Evolutionary conservation across 495 filamentous ascomycete genomes (phyloP).

Genomic region (Neurospora pannonica): DNA sequence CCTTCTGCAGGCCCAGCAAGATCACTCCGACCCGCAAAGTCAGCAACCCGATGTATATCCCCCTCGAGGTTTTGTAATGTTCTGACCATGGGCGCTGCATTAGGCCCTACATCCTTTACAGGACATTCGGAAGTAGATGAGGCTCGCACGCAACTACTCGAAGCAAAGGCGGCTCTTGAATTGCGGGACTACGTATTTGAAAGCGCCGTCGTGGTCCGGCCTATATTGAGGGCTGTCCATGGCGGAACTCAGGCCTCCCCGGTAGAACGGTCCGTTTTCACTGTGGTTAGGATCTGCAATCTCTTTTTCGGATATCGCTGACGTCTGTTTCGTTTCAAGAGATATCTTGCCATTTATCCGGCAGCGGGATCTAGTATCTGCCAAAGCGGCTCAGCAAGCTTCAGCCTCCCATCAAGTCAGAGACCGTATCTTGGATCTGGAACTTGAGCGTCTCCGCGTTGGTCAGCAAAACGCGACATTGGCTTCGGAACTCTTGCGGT

Average conservation of each 20-base stretch:
- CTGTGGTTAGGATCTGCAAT: neutral
- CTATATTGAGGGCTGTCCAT: constrained; percentile 68
- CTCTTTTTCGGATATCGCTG: neutral
- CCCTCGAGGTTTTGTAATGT: neutral
- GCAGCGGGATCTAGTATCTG: constrained; percentile 56
- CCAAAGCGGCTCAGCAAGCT: constrained; percentile 47
- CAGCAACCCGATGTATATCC: neutral
- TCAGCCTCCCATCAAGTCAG: constrained; percentile 37
- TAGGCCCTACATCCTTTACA: neutral
- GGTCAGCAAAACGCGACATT: constrained; percentile 54
- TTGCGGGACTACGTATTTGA: constrained; percentile 58
- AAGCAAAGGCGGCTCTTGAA: constrained; percentile 57
- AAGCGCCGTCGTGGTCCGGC: constrained; percentile 58
- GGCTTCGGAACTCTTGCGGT: constrained; percentile 47
- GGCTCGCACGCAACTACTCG: constrained; percentile 56
- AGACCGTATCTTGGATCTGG: constrained; percentile 41
- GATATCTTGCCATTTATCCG: constrained; percentile 55
- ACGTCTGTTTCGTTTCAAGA: constrained; percentile 28
- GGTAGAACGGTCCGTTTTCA: constrained; percentile 51
- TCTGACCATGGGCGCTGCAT: neutral
- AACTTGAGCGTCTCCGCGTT: constrained; percentile 45
- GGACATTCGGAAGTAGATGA: constrained; percentile 30
- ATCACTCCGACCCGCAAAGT: constrained; percentile 4
- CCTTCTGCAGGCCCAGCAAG: constrained; percentile 46
- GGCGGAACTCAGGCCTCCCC: constrained; percentile 53